Evolutionary conservation across 2,329 filamentous ascomycete genomes (phyloP), one percentile per base, ranked within the genome.

Genomic region (Blastomyces silverae): DNA sequence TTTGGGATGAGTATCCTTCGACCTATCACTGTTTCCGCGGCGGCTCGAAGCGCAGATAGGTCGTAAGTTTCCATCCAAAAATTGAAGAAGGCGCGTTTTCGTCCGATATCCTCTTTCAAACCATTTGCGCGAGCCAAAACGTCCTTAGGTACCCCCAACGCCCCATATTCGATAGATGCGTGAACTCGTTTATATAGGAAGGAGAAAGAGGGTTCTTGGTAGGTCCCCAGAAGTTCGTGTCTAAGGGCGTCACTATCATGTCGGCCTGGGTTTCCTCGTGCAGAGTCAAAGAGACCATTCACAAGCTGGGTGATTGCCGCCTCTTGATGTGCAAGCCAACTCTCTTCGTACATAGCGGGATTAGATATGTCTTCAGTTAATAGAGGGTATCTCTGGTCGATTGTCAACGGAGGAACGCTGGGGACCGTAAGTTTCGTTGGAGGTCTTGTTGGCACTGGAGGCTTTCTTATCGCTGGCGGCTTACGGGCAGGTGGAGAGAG

Each of bases 311-410:
- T 84, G 56, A 88, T 81, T 48, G 84, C 82, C 28, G 83, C 76
- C 70, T 88, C 85, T 70, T 88, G 85, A 66, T 87, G 82, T 15
- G 77, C 79, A 48, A 88, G 81, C 85, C 85, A 88, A 64, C 82
- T 79, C 57, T 87, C 84, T 69, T 87, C 85, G 71, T 87, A 87
- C 67, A 88, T 77, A 63, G 82, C 79, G n/a, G 84, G 79, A 59
- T 82, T 81, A 2, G 77, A 74, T 34, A 87, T 77, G 68, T 85
- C 79, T 66, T 87, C 83, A 0, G 73, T 69, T 3, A 87, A 74
- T 3, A 85, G 73, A 1, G 83, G 82, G 70, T 84, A 86, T 60
- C 79, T 75, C 11, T 70, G 64, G 44, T 73, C 67, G 10, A 75
- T 57, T 8, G 64, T 64, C 44, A 70, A 69, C 15, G 68, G 42